Base-by-base conservation (phyloP, 148 eudicot genomes). In the Rhododendron williamsianum region DNA sequence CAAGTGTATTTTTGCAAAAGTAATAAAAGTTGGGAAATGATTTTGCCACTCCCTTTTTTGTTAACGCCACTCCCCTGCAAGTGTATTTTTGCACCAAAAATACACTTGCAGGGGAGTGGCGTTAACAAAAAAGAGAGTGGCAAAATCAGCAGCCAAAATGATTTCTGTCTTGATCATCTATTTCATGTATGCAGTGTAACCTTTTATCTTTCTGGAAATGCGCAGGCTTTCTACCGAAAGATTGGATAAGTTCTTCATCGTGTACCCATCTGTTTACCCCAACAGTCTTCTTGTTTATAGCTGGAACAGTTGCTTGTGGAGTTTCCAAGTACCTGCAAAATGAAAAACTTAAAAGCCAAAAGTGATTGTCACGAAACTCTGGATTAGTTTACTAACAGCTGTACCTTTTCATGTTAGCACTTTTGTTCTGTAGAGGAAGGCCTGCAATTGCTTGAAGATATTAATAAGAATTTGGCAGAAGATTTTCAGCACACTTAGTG, bases 191-290 rank as follows among this genome's bases (percentile, higher is more conserved):
- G 71, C 52, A 45, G 81, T 41, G 63, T 81, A 36, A 46, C 23
- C 79, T 49, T 23, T 63, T 4, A 35, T 52, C 9, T 81, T 58
- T 85, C 76, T 78, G 23, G 54, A 33, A 76, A 58, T 49, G 76
- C 65, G 82, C 92, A 93, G 97, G 98, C 30, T 92, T 95, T 81
- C 87, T 95, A 80, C 96, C 98, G 9, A 94, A 93, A 83, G 90
- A 90, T 56, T 94, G 94, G 98, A 94, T 83, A 91, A 87, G 45
- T 87, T 92, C 58, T 88, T 94, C 72, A 95, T 93, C 74, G 93
- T 95, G 9, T 93, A 95, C 91, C 94, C 98, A 60, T 85, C 92
- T 30, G 65, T 95, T 94, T 87, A 95, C 97, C 36, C 96, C 96
- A 25, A 94, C 97, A 2, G 96, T 95, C 45, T 88, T 89, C 89